These are phyloP conservation scores for Amanita pseudoporphyria DNA, from an alignment of 768 basidiomycete genomes.

Conservation along the genomic window DNA sequence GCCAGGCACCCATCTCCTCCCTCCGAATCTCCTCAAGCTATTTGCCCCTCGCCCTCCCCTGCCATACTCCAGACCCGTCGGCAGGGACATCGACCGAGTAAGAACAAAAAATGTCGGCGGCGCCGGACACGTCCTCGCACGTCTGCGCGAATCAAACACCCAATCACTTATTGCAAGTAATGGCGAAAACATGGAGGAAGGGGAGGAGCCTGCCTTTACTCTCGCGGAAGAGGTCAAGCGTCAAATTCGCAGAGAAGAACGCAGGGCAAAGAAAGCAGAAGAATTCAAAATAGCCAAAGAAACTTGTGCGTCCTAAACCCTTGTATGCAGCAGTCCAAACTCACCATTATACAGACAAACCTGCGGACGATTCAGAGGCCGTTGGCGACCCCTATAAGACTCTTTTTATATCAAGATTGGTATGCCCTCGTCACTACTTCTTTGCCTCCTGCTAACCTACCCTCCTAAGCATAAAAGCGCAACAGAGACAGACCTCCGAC, in stretches of 20 bases:
- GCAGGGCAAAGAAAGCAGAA: slow-evolving; percentile 67
- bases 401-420: slow-evolving; percentile 89
- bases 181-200: slow-evolving; percentile 71
- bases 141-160: slow-evolving; percentile 72
- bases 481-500: slow-evolving; percentile 83
- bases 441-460: slow-evolving; percentile 7
- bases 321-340: slow-evolving; percentile 9
- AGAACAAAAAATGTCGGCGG: slow-evolving; percentile 61
- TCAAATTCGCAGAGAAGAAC: slow-evolving; percentile 67
- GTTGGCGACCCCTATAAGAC: slow-evolving; percentile 98
- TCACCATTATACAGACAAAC: slow-evolving; percentile 59
- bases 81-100: slow-evolving; percentile 72
- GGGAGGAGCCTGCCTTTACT: slow-evolving; percentile 73
- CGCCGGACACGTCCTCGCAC: slow-evolving; percentile 64
- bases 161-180: slow-evolving; percentile 52
- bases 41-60: slow-evolving; percentile 91
- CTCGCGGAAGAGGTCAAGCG: slow-evolving; percentile 78
- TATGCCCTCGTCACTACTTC: slow-evolving; percentile 22
- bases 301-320: slow-evolving; percentile 49
- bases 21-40: slow-evolving; percentile 92
- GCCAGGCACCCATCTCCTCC: slow-evolving; percentile 81
- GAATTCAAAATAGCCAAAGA: slow-evolving; percentile 77
- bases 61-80: slow-evolving; percentile 78
- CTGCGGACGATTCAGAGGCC: slow-evolving; percentile 83
- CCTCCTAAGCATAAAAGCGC: slow-evolving; percentile 74